A percentile compares a stretch with the other conserved stretches of the same genome.
Evolutionary conservation across 2,329 filamentous ascomycete species (phyloP).

Genomic region (Colletotrichum sp.): DNA sequence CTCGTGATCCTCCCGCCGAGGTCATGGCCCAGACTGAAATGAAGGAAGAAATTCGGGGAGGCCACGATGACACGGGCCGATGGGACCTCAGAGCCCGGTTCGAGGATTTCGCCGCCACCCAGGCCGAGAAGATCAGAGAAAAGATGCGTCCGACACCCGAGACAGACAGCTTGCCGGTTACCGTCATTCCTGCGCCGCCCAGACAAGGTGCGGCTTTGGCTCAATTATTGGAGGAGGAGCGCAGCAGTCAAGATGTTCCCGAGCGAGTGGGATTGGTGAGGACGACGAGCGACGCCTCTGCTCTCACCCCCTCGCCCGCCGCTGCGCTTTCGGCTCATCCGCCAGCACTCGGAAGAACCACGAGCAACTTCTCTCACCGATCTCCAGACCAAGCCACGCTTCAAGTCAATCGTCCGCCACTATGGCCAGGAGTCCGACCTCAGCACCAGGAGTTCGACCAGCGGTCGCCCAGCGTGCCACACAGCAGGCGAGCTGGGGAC

Average conservation of each 20-base stretch:
- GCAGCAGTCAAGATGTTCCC: background rate
- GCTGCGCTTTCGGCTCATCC: background rate
- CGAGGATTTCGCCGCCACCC: slow-evolving; percentile 65
- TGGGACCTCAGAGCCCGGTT: slow-evolving; percentile 64
- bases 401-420: slow-evolving; percentile 39
- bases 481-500: slow-evolving; percentile 26
- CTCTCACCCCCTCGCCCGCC: background rate
- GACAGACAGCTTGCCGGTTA: slow-evolving; percentile 61
- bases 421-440: slow-evolving; percentile 47
- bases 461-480: background rate
- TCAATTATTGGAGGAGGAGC: slow-evolving; percentile 62
- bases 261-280: slow-evolving; percentile 2
- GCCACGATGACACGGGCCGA: slow-evolving; percentile 34
- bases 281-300: slow-evolving; percentile 17
- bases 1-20: slow-evolving; percentile 13
- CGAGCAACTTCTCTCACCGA: slow-evolving; percentile 13
- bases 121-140: slow-evolving; percentile 65
- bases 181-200: slow-evolving; percentile 65
- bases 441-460: slow-evolving; percentile 34
- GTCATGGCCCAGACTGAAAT: slow-evolving; percentile 2
- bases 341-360: background rate
- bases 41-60: slow-evolving; percentile 17
- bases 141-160: slow-evolving; percentile 58
- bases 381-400: slow-evolving; percentile 21
- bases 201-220: slow-evolving; percentile 61